Base-by-base conservation (phyloP, 2,329 filamentous ascomycete genomes). In the Colletotrichum caudatum region DNA sequence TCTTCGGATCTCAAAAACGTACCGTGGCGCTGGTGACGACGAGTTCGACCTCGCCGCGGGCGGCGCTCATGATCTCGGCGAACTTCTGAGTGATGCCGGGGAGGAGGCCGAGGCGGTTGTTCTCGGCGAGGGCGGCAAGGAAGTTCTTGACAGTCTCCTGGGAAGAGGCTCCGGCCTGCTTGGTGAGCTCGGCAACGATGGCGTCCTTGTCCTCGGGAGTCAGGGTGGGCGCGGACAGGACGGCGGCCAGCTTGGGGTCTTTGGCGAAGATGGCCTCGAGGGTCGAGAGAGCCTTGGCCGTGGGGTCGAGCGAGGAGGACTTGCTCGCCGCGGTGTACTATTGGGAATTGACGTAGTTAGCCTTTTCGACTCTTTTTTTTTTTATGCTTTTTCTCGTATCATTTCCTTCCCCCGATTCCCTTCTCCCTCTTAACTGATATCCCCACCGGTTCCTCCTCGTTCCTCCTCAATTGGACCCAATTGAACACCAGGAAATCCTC, bases 281-380 rank as follows among this genome's bases (percentile, higher is more conserved):
- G 78, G 84, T 87, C 80, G 87, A 85, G 79, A 99, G 87, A 76
- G 94, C 92, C 84, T 91, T 93, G 82, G 95, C 92, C 76, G 94
- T 94, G 80, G 90, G 88, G 79, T 99, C 96, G 83, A 99, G 92
- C 77, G 90, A 86, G 73, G 92, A 92, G 77, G 91, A 90, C 90
- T 98, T 99, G 82, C 92, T 91, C 78, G 95, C 94, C 75, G 96
- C 96, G 76, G 95, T 98, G 91, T 97, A 99, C 96, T 99, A 79
- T 50, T 61, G 29, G 39, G 75, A 84, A 84, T 51, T 82, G 75
- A 78, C 80, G 81, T 81, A 83, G 80, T 76, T 80, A 79, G 72
- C 73, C 12, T 41, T 46, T 35, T 26, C 35, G 33, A 12, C 33
- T 59, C 57, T 59, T 57, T 50, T 56, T 64, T 29, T 23, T 23